Base-by-base conservation (phyloP, 2,329 filamentous ascomycete genomes). In the Ciborinia camelliae region DNA sequence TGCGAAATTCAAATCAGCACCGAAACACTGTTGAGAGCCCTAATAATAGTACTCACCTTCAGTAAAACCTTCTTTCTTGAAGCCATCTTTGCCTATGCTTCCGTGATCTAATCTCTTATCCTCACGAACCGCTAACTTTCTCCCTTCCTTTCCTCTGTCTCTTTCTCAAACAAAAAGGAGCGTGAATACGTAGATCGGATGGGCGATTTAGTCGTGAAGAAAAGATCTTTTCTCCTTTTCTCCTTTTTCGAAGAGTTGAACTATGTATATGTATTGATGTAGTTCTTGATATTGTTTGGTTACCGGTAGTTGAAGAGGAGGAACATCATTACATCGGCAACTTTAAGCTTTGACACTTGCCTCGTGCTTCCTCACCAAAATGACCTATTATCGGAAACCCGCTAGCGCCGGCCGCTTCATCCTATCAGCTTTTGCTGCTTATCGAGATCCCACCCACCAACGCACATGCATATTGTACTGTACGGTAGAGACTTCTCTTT, bases 21-120 rank as follows among this genome's bases (percentile, higher is more conserved):
- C 35, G 54, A 51, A 18, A 60, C 26, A 61, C 4, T n/a, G 37
- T 20, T 53, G 18, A 57, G 15, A 62, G 28, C 35, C 37, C 4
- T 26, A 30, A 30, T 23, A 30, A n/a, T 26, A 23, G 2, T 28
- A 67, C 73, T 67, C 79, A 88, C 86, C 84, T 89, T 89, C 71
- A 89, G 80, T 68, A 89, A 79, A 69, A 88, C 85, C 82, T 89
- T 89, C 84, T 88, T 89, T 74, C 83, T 80, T 37, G 62, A 64
- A 59, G 62, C 32, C 62, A 64, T 64, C 23, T 64, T 59, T 59
- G 12, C 26, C 59, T 28, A 45, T 50, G 30, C 43, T 43, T 58
- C 23, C 26, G 50, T 50, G 35, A 59, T 59, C 32, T 51, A 43
- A 50, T 64, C 43, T 59, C 26, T 60, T 50, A 30, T 47, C 28